Evolutionary conservation across 176 grass and related monocot genomes (phyloP), one percentile per base, ranked within the genome.

Genomic region (Rhynchospora breviuscula): DNA sequence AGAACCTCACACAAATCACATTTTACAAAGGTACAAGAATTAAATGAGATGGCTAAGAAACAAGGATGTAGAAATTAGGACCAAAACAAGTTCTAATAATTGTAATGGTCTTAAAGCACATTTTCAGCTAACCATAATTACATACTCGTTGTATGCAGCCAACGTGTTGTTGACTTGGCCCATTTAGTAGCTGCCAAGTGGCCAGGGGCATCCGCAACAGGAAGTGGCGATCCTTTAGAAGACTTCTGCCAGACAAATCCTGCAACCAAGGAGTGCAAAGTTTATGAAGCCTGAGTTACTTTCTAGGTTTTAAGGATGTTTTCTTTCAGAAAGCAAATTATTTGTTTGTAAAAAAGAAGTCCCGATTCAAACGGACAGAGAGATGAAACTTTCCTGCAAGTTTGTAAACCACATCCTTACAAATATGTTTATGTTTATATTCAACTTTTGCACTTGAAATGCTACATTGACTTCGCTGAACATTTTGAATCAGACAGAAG

Each of bases 161-260:
- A 99, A 84, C 91, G 96, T 2, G 96, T 99, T 69, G 96, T 99
- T 0, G 96, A 99, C 74, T 46, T 99, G 89, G 91, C 89, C n/a
- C 88, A 99, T 84, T 87, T 99, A 44, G 96, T 99, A 88, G 96
- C 96, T 14, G 73, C 33, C 81, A 92, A 95, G 85, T 99, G 96
- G 93, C 96, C 96, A 0, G 91, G 93, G 10, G 43, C 31, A 13
- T 17, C 17, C 14, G 57, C 67, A 6, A 54, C 49, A 53, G 90
- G 83, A 59, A 95, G 96, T 75, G 86, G 96, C 45, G 93, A 99
- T 90, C 93, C 96, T 14, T 89, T 99, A 9, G 96, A 95, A 59
- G 96, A 99, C 12, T 99, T 90, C 91, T 99, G 96, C 93, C 21
- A 99, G 88, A 88, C 87, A 46, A 93, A 93, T 83, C 96, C 96